Evolutionary conservation across 2,329 filamentous ascomycete species (phyloP), one percentile per base, ranked within the genome.

Genomic region (Xylaria sp.): DNA sequence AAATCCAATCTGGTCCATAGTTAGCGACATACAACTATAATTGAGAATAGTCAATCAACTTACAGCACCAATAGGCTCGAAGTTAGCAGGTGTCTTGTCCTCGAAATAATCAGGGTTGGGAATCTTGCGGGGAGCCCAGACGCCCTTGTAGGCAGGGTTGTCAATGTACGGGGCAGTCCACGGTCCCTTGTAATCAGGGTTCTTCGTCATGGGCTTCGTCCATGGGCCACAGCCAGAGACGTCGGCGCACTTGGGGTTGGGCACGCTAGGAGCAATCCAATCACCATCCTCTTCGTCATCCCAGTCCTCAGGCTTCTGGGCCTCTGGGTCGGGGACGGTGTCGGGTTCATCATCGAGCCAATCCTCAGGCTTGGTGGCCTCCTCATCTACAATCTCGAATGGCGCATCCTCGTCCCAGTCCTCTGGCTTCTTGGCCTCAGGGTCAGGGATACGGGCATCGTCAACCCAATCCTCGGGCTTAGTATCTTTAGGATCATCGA

Each of bases 391-490:
- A 78, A 99, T 91, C 86, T 99, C 94, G 76, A 88, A 98, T 58
- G 95, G 93, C 62, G 95, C 95, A 62, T 98, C 93, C 87, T 99
- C 95, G 74, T 99, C 93, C 95, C 95, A 99, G 78, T 98, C 95
- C 73, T 96, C 93, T 58, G 95, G 95, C 89, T 99, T 99, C 74
- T 81, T 93, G 62, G 95, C 95, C 70, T 95, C 91, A 15, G 95
- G 93, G 77, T 99, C 95, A 58, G 92, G 74, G 70, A 99, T 97
- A 75, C 91, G 90, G 73, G 92, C 86, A 78, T 96, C 89, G 70
- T 99, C 95, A 77, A 98, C 92, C 95, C 95, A 99, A 80, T 92
- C 88, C 54, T 91, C 90, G 59, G 95, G 95, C 89, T 99, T 99
- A 78, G 81, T 87, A 83, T 99, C 95, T 73, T 96, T 90, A 68